These are phyloP conservation scores for Shiraia sp. DNA, from an alignment of 2,329 filamentous ascomycete genomes.

Conservation along the genomic window DNA sequence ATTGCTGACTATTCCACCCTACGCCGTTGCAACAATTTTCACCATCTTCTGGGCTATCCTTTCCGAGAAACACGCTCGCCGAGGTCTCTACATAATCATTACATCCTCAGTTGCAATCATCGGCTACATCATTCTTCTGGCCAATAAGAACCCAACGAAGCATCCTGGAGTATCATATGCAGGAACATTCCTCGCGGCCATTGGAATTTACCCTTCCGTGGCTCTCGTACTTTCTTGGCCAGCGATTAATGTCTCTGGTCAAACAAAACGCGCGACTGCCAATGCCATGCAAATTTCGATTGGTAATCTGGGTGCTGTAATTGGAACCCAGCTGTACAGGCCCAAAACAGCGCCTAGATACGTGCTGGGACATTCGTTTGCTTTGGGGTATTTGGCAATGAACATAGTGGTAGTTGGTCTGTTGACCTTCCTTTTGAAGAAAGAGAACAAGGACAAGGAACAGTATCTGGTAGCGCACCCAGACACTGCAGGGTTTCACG, in stretches of 20 bases:
- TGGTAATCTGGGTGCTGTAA: slow-evolving; percentile 51
- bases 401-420: slow-evolving; percentile 38
- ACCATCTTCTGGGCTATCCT: slow-evolving; percentile 41
- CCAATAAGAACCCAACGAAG: slow-evolving; percentile 33
- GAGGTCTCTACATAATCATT: slow-evolving; percentile 42
- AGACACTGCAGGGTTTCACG: slow-evolving; percentile 33
- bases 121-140: slow-evolving; percentile 46
- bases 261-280: slow-evolving; percentile 57
- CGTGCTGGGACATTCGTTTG: slow-evolving; percentile 41
- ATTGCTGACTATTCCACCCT: slow-evolving; percentile 52
- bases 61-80: slow-evolving; percentile 36
- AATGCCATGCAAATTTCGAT: slow-evolving; percentile 56
- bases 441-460: slow-evolving; percentile 38
- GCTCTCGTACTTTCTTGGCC: slow-evolving; percentile 54
- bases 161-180: slow-evolving; percentile 44
- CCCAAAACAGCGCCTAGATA: slow-evolving; percentile 40
- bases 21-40: slow-evolving; percentile 44
- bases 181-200: slow-evolving; percentile 44
- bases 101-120: slow-evolving; percentile 38
- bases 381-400: slow-evolving; percentile 37
- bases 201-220: slow-evolving; percentile 46
- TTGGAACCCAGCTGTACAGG: slow-evolving; percentile 45
- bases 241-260: slow-evolving; percentile 57
- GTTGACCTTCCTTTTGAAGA: slow-evolving; percentile 36
- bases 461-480: slow-evolving; percentile 26